phyloP scores from a whole-genome alignment of 2,329 filamentous ascomycete genomes.

The Alternaria sp. region DNA sequence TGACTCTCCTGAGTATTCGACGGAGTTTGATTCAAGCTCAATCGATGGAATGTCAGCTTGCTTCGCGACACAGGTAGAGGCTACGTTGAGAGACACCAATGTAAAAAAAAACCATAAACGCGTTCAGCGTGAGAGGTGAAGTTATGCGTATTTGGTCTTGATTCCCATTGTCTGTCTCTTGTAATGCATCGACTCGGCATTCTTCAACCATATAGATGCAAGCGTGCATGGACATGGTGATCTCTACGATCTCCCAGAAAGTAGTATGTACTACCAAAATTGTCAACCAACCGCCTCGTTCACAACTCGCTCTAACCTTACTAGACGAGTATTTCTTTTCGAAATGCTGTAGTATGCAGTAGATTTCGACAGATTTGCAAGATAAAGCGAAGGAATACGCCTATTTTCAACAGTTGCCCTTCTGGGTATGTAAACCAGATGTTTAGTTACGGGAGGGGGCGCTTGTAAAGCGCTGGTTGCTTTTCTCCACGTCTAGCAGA shows the following conservation, averaged over 20 bases:
- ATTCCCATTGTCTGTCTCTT: too few relatives aligned
- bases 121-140: not conserved
- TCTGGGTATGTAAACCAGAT: not conserved
- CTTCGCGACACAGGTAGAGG: not conserved
- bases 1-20: conserved; percentile 1
- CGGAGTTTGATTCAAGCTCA: not conserved
- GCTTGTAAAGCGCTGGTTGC: conserved; percentile 3
- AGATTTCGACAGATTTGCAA: conserved; percentile 3
- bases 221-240: not conserved
- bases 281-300: not conserved
- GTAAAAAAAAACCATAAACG: too few relatives aligned
- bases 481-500: conserved; percentile 8
- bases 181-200: not conserved
- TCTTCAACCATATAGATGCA: not conserved
- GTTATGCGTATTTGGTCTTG: not conserved
- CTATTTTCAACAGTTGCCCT: conserved; percentile 16
- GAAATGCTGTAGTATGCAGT: not conserved
- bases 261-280: not conserved
- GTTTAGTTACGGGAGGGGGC: not conserved
- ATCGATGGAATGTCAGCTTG: not conserved
- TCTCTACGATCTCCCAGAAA: not conserved
- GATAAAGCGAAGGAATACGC: conserved; percentile 18
- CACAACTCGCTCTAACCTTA: not conserved
- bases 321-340: not conserved
- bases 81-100: not conserved